Evolutionary conservation across 1,284 basidiomycete species (phyloP).

Genomic region (Cutaneotrichosporon sp.): DNA sequence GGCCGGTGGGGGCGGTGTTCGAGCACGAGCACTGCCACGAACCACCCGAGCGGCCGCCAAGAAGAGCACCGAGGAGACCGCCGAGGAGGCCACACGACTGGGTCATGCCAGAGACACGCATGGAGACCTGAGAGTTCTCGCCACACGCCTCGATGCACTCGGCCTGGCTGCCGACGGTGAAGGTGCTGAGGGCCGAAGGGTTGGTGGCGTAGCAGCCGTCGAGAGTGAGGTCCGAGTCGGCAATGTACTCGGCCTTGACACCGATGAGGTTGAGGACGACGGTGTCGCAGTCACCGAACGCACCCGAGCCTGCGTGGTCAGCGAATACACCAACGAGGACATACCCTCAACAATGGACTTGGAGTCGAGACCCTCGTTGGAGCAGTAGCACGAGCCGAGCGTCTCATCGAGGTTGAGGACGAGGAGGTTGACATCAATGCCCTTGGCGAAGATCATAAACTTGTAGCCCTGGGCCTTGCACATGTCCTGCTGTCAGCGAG

Average conservation of each 20-base stretch:
- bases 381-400: constrained; percentile 10
- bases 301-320: background rate
- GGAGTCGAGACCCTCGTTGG: background rate
- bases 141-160: constrained; percentile 4
- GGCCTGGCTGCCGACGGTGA: background rate
- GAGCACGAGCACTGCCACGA: constrained; percentile 5
- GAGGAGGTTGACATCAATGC: constrained; percentile 4
- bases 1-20: background rate
- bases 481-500: background rate
- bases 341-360: background rate
- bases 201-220: background rate
- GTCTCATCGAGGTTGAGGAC: background rate
- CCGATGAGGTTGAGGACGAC: constrained; percentile 9
- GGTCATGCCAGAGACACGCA: background rate
- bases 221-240: background rate
- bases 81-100: background rate
- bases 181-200: background rate
- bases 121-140: background rate
- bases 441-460: constrained; percentile 3
- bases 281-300: background rate
- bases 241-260: constrained; percentile 7
- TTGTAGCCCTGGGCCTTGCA: background rate
- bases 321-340: background rate
- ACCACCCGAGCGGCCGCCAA: constrained; percentile 1
- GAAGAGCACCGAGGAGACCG: background rate